Percentiles rank a stretch among this genome's conserved stretches.
These are phyloP conservation scores for Cerioporus squamosus DNA, from an alignment of 1,284 basidiomycete species.

Conservation along the genomic window DNA sequence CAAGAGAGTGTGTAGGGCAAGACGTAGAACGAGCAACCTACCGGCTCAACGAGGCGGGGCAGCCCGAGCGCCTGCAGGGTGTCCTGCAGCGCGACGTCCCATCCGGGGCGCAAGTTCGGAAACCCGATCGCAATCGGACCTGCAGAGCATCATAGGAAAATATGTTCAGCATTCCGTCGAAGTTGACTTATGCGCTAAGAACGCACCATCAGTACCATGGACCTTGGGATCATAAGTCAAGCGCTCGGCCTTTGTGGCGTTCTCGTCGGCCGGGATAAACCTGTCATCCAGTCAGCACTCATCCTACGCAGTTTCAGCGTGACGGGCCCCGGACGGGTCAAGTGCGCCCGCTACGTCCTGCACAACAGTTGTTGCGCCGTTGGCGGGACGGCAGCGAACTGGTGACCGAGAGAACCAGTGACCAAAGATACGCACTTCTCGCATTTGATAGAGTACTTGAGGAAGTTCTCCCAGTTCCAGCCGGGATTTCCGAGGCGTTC, in stretches of 20 bases:
- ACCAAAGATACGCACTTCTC: conserved; percentile 31
- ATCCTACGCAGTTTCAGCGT: neutral
- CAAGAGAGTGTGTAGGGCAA: too few relatives aligned
- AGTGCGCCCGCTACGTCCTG: too few relatives aligned
- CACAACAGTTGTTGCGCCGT: too few relatives aligned
- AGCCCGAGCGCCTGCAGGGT: conserved; percentile 4
- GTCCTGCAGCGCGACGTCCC: conserved; percentile 1
- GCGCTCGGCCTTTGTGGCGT: neutral
- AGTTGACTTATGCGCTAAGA: neutral
- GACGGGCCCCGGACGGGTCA: too few relatives aligned
- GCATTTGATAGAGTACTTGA: conserved; percentile 37
- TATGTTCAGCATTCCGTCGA: neutral
- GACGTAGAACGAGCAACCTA: neutral
- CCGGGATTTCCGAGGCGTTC: conserved; percentile 40
- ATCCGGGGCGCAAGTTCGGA: conserved; percentile 7
- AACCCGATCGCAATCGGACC: conserved; percentile 5
- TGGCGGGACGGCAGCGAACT: too few relatives aligned
- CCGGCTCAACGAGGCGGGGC: conserved; percentile 3
- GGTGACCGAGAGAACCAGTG: neutral
- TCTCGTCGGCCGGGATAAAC: conserved; percentile 2
- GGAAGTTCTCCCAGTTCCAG: conserved; percentile 48
- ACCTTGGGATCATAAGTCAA: conserved; percentile 4
- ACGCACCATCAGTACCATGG: conserved; percentile 7
- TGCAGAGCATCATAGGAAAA: neutral
- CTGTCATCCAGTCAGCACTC: neutral